Evolutionary conservation across 2,329 filamentous ascomycete genomes (phyloP), one percentile per base, ranked within the genome.

Genomic region (Trichoderma cornu-damae): DNA sequence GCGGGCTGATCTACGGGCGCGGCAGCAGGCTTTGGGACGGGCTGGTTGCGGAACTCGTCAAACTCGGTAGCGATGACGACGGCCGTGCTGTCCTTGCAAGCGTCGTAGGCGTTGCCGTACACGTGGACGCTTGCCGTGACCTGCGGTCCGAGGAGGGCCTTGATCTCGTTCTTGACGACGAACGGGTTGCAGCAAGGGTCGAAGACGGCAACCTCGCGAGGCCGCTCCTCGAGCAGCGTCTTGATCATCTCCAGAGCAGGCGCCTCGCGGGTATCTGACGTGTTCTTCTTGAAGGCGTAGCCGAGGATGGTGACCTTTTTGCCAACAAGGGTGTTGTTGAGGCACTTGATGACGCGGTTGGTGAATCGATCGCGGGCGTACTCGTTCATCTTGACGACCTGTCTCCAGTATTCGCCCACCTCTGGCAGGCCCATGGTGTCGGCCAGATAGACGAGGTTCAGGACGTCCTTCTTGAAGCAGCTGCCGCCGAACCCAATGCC

Each of bases 381-480:
- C 66, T 89, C 85, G 72, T 93, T 93, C 77, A 92, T 88, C 64
- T 79, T 80, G 60, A 90, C 79, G 3, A 93, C 87, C 57, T 84
- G 79, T 59, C 78, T 78, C 88, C 88, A 93, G 73, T 91, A 92
- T 61, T 84, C 80, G 32, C 84, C 86, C 0, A 92, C 87, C 64
- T 91, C 86, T 3, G 80, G 78, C 9, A 91, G 75, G 51, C 85
- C 81, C 55, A 90, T 76, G 2, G 80, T 83, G 64, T 89, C 85
- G 14, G 88, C 85, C 28, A 92, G 77, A 71, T 92, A 90, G 16
- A 86, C 81, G 35, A 93, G 74, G 69, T 82, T 88, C 48, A 89
- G 77, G 40, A 91, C 82, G 67, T 93, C 89, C 72, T 93, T 93
- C 70, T 87, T 84, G 77, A 93, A 91, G 72, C 89, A 93, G 60